Conservation (phyloP, 1,139 yeast genomes). For the Saccharomyces hybrid region DNA sequence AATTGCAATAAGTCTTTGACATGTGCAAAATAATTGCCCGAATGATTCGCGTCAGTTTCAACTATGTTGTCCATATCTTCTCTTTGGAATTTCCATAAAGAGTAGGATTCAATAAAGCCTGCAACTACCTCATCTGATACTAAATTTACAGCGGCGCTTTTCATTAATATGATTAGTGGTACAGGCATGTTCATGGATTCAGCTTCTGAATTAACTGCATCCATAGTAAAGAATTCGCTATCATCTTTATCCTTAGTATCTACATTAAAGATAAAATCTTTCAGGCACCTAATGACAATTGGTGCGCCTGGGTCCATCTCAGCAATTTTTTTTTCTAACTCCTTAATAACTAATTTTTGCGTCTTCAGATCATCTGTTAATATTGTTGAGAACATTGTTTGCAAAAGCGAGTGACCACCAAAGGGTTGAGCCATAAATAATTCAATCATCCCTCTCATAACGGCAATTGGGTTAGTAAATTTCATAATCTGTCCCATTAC, state of each 20-base stretch:
- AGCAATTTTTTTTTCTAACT: conserved; percentile 38
- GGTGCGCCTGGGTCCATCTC: conserved; percentile 27
- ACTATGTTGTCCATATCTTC: conserved; percentile 17
- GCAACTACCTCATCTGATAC: conserved; percentile 20
- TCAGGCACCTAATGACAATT: conserved; percentile 26
- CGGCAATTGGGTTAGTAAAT: conserved; percentile 79
- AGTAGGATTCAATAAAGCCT: conserved; percentile 27
- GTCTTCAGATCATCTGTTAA: conserved; percentile 72
- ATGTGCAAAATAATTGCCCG: conserved; percentile 36
- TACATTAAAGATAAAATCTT: conserved; percentile 27
- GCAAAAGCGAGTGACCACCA: conserved; percentile 62
- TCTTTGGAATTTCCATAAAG: conserved; percentile 33
- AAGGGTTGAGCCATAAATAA: conserved; percentile 73
- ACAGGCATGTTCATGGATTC: conserved; percentile 33
- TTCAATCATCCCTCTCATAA: conserved; percentile 71
- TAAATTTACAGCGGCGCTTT: conserved; percentile 16
- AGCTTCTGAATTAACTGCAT: conserved; percentile 35
- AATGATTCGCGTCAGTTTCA: conserved; percentile 15
- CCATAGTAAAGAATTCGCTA: conserved; percentile 8
- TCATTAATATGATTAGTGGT: conserved; percentile 29
- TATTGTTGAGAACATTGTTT: conserved; percentile 63
- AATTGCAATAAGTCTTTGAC: conserved; percentile 58
- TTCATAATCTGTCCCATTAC: conserved; percentile 66
- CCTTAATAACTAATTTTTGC: conserved; percentile 49
- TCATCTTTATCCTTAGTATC: conserved; percentile 28